phyloP scores from a whole-genome alignment of 768 basidiomycete species.

The Tubosaeta brunneosetosa region DNA sequence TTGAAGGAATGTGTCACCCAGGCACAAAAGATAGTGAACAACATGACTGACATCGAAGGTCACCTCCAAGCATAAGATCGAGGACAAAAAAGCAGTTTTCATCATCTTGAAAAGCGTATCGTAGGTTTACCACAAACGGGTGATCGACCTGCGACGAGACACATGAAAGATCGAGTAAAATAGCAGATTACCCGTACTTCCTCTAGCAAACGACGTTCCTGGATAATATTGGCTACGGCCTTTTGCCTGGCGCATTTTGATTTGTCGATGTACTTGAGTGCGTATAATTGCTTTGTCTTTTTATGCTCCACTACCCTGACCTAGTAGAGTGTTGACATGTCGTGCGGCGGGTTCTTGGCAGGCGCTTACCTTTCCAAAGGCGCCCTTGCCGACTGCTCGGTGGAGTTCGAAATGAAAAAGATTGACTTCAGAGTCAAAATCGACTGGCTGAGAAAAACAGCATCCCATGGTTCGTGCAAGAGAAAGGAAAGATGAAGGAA shows the following conservation, averaged over 20 bases:
- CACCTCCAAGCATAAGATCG: slow-evolving; percentile 94
- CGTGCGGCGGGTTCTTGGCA: background rate
- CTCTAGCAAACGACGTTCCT: slow-evolving; percentile 88
- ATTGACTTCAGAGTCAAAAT: slow-evolving; percentile 79
- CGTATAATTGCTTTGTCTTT: slow-evolving; percentile 84
- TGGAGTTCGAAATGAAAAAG: slow-evolving; percentile 97
- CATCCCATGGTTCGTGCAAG: slow-evolving; percentile 52
- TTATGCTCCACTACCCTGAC: slow-evolving; percentile 98
- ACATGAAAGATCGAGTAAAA: slow-evolving; percentile 5
- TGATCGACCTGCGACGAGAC: slow-evolving; percentile 64
- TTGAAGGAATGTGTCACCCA: slow-evolving; percentile 27
- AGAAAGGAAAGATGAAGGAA: slow-evolving; percentile 30
- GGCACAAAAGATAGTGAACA: background rate
- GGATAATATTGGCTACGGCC: slow-evolving; percentile 88
- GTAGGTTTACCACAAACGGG: slow-evolving; percentile 83
- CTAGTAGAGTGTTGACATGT: slow-evolving; percentile 34
- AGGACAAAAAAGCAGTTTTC: slow-evolving; percentile 97
- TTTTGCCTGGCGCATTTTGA: slow-evolving; percentile 85
- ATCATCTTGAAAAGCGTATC: slow-evolving; percentile 97
- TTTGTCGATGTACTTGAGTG: slow-evolving; percentile 98
- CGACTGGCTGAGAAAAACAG: slow-evolving; percentile 68
- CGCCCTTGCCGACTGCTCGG: slow-evolving; percentile 92
- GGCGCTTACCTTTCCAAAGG: slow-evolving; percentile 86
- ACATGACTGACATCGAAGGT: slow-evolving; percentile 72
- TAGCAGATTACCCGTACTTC: slow-evolving; percentile 53